Percentiles rank a stretch among this genome's conserved stretches.
These are phyloP conservation scores for Diaporthe capsici DNA, from an alignment of 2,329 filamentous ascomycete species.

Conservation along the genomic window DNA sequence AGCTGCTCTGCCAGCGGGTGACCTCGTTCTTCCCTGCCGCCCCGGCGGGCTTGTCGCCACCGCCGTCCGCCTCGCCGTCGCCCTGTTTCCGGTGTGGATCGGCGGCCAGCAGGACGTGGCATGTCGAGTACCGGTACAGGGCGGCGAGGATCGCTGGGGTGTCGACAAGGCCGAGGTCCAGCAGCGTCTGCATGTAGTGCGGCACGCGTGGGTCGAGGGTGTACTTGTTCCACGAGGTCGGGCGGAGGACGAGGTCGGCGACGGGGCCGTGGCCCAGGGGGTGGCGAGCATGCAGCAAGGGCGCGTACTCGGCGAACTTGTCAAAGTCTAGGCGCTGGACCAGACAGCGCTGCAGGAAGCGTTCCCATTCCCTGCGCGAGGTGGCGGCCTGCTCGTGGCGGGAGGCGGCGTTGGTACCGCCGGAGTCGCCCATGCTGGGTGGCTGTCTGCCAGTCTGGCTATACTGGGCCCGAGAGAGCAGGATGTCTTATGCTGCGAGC, in stretches of 20 bases:
- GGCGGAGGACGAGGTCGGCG: slow-evolving; percentile 72
- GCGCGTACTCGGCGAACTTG: slow-evolving; percentile 66
- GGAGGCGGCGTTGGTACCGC: slow-evolving; percentile 26
- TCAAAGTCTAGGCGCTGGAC: slow-evolving; percentile 65
- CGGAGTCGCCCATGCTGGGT: slow-evolving; percentile 34
- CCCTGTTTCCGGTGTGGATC: slow-evolving; percentile 28
- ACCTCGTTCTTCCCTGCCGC: slow-evolving; percentile 43
- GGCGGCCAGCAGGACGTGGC: slow-evolving; percentile 54
- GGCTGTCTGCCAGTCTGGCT: not conserved
- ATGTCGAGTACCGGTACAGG: slow-evolving; percentile 70
- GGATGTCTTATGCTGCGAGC: not conserved
- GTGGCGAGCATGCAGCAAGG: slow-evolving; percentile 63
- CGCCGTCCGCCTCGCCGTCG: slow-evolving; percentile 39
- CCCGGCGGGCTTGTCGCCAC: slow-evolving; percentile 17
- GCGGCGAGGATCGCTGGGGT: slow-evolving; percentile 68
- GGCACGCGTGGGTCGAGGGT: slow-evolving; percentile 72
- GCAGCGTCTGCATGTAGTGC: slow-evolving; percentile 71
- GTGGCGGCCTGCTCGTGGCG: slow-evolving; percentile 33
- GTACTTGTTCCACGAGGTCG: slow-evolving; percentile 61
- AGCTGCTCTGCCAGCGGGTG: slow-evolving; percentile 69
- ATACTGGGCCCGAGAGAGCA: not conserved
- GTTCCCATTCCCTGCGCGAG: slow-evolving; percentile 59
- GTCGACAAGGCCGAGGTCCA: slow-evolving; percentile 65
- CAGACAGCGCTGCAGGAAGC: slow-evolving; percentile 66
- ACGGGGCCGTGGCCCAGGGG: slow-evolving; percentile 66